Evolutionary conservation across 352 stramenopile genomes (phyloP), one percentile per base, ranked within the genome.

Genomic region (Phytophthora vignae): DNA sequence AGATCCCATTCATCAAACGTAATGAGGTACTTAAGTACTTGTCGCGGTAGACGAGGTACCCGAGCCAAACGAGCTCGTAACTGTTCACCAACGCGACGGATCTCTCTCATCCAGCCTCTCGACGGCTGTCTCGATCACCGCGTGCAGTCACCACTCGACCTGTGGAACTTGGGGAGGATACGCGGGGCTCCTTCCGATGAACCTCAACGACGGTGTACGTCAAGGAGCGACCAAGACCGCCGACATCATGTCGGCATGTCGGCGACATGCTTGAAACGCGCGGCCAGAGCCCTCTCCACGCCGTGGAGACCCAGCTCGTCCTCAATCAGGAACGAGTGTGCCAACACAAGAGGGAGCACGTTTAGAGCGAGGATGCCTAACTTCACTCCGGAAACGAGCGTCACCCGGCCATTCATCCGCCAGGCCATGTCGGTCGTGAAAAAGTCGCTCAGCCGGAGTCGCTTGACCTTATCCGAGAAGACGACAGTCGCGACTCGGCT

Each of bases 31-130:
- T 58, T 36, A n/a, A n/a, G n/a, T n/a, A n/a, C n/a, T n/a, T n/a
- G n/a, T 76, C 55, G 4, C 69, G 64, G 40, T 71, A 74, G 4
- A 80, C 69, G 9, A 80, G 25, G 19, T 77, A 77, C 1, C 65
- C 69, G 0, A 83, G 22, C 7, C 64, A 69, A 44, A 76, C 19
- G 29, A 83, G 33, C 38, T 83, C 73, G 55, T 76, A 81, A 36
- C 48, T 69, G 15, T 66, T 64, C 2, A 69, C 27, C n/a, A n/a
- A n/a, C n/a, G n/a, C n/a, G n/a, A n/a, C n/a, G n/a, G 22, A 25
- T 25, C 22, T 25, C 22, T 25, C 22, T 25, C 2, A 1, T 25
- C 22, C 22, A 25, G 22, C 22, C 22, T 25, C 22, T 25, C 22
- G 22, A 25, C 22, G 22, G 22, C 22, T 25, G 22, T 2, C 22